Evolutionary conservation across 306 rosid genomes (phyloP).

Genomic region (Parietaria judaica): DNA sequence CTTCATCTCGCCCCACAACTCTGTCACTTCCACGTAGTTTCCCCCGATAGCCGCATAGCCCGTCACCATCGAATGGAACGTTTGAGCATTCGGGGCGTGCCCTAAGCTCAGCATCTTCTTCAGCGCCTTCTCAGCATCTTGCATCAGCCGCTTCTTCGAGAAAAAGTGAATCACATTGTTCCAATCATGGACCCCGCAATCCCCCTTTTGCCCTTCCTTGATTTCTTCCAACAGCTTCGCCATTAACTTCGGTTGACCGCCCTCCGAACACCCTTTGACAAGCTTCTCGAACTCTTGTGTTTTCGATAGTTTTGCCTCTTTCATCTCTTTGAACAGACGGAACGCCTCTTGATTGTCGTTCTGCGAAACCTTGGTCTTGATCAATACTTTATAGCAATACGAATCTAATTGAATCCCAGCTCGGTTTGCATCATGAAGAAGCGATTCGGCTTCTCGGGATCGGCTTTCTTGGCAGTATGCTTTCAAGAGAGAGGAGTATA

Average conservation of each 20-base stretch:
- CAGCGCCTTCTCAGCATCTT: conserved; percentile 24
- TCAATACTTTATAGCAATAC: conserved; percentile 62
- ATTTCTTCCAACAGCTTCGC: conserved; percentile 69
- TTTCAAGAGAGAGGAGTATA: conserved; percentile 64
- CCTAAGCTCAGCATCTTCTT: conserved; percentile 83
- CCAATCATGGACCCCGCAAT: conserved; percentile 82
- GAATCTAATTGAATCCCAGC: conserved; percentile 84
- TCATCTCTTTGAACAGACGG: conserved; percentile 64
- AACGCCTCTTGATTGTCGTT: conserved; percentile 72
- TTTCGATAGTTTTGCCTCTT: conserved; percentile 61
- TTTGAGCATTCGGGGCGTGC: conserved; percentile 67
- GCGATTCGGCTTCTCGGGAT: conserved; percentile 48
- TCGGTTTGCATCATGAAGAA: conserved; percentile 66
- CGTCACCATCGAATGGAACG: conserved; percentile 83
- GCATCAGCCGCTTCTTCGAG: conserved; percentile 73
- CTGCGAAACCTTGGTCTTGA: conserved; percentile 64
- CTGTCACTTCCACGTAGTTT: conserved; percentile 72
- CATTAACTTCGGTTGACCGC: conserved; percentile 47
- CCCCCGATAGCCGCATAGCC: conserved; percentile 89
- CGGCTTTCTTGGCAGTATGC: conserved; percentile 68
- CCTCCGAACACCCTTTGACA: conserved; percentile 33
- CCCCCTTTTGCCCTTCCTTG: conserved; percentile 62
- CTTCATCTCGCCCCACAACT: conserved; percentile 91
- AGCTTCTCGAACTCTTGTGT: conserved; percentile 33
- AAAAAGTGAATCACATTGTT: conserved; percentile 79